These are phyloP conservation scores for Cerioporus squamosus DNA, from an alignment of 1,284 basidiomycete genomes.

Conservation along the genomic window DNA sequence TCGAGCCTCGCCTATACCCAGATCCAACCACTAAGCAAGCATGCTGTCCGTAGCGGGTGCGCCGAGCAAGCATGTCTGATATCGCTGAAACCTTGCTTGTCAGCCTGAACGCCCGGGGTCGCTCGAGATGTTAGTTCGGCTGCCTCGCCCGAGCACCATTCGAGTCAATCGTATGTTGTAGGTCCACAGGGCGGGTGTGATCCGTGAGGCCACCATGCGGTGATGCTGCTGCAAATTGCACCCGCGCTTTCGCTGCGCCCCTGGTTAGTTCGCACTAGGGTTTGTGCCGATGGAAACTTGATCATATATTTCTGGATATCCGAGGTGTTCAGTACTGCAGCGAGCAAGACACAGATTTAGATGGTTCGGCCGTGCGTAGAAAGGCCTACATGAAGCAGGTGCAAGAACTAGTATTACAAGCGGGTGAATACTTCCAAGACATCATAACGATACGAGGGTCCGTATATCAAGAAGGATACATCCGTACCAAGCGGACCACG, in stretches of 20 bases:
- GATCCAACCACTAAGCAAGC: not conserved
- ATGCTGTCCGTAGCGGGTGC: not conserved
- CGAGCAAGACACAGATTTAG: constrained; percentile 13
- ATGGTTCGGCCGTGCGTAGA: constrained; percentile 10
- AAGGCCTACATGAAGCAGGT: constrained; percentile 5
- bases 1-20: not conserved
- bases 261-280: constrained; percentile 17
- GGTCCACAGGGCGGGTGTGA: constrained; percentile 21
- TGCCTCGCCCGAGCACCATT: constrained; percentile 9
- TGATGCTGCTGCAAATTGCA: constrained; percentile 12
- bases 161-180: constrained; percentile 18
- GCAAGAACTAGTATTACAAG: constrained; percentile 11
- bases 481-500: constrained; percentile 9
- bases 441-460: constrained; percentile 13
- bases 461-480: constrained; percentile 2
- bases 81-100: not conserved
- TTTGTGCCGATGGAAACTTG: too few species aligned
- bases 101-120: not conserved
- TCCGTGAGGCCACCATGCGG: constrained; percentile 21
- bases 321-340: constrained; percentile 4
- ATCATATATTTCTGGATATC: too few species aligned
- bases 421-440: constrained; percentile 8
- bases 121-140: not conserved
- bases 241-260: not conserved
- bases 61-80: constrained; percentile 6